These are phyloP conservation scores for Cladosporium cucumerinum DNA, from an alignment of 2,329 filamentous ascomycete genomes.

Conservation along the genomic window DNA sequence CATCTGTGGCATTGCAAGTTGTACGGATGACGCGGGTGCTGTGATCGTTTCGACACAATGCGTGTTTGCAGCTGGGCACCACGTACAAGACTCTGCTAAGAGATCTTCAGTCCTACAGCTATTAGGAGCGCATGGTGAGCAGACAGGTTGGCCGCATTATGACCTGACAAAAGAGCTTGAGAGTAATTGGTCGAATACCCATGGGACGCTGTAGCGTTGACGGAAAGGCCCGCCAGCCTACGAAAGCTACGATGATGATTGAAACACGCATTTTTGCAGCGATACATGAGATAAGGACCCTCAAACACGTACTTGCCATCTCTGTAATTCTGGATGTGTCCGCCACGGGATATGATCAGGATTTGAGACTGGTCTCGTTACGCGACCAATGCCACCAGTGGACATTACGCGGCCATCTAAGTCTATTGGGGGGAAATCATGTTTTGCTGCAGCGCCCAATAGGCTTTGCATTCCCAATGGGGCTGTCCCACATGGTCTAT, in stretches of 20 bases:
- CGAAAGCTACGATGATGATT: background rate
- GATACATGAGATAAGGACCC: background rate
- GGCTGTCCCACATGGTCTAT: background rate
- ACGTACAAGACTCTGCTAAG: constrained; percentile 33
- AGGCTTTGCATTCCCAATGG: background rate
- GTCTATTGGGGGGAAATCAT: background rate
- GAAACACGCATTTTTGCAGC: background rate
- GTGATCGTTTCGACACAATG: constrained; percentile 41
- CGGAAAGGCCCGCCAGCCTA: background rate
- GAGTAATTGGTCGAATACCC: background rate
- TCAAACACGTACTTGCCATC: background rate
- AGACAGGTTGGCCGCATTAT: constrained; percentile 37
- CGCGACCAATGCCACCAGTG: background rate
- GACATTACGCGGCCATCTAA: background rate
- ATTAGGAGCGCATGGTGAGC: constrained; percentile 34
- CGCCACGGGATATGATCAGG: background rate
- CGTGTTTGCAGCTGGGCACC: constrained; percentile 39
- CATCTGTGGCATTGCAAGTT: constrained; percentile 49
- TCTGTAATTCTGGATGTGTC: background rate
- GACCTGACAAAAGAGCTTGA: constrained; percentile 17
- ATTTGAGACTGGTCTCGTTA: background rate
- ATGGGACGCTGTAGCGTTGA: background rate
- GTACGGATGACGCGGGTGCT: constrained; percentile 37
- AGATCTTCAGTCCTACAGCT: constrained; percentile 34
- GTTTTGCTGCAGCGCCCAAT: background rate